A percentile compares a stretch with the other conserved stretches of the same genome.
phyloP scores from a whole-genome alignment of 2,329 filamentous ascomycete species.

The Pseudogymnoascus verrucosus region DNA sequence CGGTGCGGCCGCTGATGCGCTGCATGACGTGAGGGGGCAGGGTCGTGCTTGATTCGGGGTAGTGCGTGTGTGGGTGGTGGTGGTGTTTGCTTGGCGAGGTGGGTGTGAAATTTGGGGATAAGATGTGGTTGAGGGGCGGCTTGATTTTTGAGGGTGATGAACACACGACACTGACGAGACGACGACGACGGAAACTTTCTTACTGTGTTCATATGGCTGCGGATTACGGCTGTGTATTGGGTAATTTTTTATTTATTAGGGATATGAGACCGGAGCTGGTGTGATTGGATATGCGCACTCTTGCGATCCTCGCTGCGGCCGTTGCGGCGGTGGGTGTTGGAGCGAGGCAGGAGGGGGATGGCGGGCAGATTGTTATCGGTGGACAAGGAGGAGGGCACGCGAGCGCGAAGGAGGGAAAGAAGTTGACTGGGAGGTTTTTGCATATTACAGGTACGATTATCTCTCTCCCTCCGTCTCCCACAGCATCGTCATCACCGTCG shows the following conservation, averaged over 20 bases:
- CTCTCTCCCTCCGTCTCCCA: constrained; percentile 15
- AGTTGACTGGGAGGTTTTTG: constrained; percentile 67
- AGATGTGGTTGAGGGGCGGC: neutral
- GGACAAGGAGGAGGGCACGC: neutral
- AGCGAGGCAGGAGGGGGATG: neutral
- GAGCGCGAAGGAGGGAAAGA: neutral
- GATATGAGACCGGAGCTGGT: neutral
- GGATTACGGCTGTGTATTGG: too few species aligned
- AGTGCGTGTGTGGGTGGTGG: too few species aligned
- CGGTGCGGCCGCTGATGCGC: neutral
- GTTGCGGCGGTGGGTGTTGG: neutral
- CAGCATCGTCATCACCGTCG: constrained; percentile 10
- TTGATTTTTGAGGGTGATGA: too few species aligned
- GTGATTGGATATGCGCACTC: neutral
- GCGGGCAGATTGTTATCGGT: neutral
- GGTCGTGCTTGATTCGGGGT: neutral
- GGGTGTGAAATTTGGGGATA: neutral
- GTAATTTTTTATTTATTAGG: too few species aligned
- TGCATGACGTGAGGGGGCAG: neutral
- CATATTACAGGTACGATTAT: constrained; percentile 70
- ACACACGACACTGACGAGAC: too few species aligned
- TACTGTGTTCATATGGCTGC: too few species aligned
- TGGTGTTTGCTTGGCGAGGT: neutral
- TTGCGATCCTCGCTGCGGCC: neutral
- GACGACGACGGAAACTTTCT: neutral